Evolutionary conservation across 495 filamentous ascomycete genomes (phyloP).

Genomic region (Hypomontagnella monticulosa): DNA sequence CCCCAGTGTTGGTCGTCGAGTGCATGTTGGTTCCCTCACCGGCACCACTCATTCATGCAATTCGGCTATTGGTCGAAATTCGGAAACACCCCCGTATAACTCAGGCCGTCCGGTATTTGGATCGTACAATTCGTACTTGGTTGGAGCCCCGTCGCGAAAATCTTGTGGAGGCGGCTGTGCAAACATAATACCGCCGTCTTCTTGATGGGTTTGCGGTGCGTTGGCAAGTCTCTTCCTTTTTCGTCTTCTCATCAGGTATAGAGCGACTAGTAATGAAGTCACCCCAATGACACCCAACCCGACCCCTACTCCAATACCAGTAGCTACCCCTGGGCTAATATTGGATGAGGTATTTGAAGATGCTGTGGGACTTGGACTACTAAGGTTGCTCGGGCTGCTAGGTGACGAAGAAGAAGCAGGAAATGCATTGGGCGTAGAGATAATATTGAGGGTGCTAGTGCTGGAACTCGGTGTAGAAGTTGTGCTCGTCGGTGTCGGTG

Average conservation of each 20-base stretch:
- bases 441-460: background rate
- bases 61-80: conserved; percentile 10
- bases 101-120: conserved; percentile 9
- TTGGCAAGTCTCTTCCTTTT: conserved; percentile 3
- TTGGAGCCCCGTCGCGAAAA: background rate
- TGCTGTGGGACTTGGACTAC: background rate
- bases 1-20: too few relatives aligned
- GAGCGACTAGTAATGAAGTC: conserved; percentile 3
- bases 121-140: conserved; percentile 21
- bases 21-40: too few relatives aligned
- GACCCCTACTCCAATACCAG: conserved; percentile 24
- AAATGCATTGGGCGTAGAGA: background rate
- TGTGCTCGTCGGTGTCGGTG: background rate
- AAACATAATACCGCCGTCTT: conserved; percentile 6
- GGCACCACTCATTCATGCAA: background rate
- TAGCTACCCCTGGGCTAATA: conserved; percentile 5
- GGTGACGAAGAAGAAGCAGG: background rate
- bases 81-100: background rate
- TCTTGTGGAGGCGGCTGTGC: background rate
- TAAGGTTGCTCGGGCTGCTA: too few relatives aligned
- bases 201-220: background rate
- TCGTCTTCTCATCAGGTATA: conserved; percentile 17
- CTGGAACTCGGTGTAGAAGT: background rate
- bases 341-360: conserved; percentile 5
- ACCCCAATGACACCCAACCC: conserved; percentile 22